Evolutionary conservation across 2,329 filamentous ascomycete species (phyloP), one percentile per base, ranked within the genome.

Genomic region (Endocalyx cinctus): DNA sequence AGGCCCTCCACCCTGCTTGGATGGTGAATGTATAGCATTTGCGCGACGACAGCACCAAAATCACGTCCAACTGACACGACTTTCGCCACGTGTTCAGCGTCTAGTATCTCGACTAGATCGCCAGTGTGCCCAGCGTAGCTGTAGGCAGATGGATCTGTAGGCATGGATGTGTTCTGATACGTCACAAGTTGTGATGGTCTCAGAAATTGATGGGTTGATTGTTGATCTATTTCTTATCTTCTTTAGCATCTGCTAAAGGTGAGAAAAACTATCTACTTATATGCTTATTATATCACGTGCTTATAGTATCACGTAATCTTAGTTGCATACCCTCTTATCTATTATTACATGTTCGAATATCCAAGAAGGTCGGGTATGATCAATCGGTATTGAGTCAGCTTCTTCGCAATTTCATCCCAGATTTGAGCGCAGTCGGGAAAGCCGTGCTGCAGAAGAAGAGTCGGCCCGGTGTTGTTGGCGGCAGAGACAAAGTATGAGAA

Each of bases 11-110:
- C 60, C 10, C 64, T 57, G 3, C 60, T 48, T 0, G 59, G 63
- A 33, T 64, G 46, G 40, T 60, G 62, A 29, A 65, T 56, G 20
- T 23, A 23, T 8, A 69, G 38, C 11, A 66, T 57, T 33, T 62
- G 57, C 1, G 61, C 58, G 10, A 64, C 39, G 6, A 34, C 39
- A 12, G 60, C 59, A 25, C 70, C 70, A 68, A 67, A 73, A 46
- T 74, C 69, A 39, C 72, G 69, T 27, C 68, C 70, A 19, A 71
- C 52, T 4, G 63, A 56, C 34, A 72, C 55, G 18, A 58, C 54
- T 22, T 50, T 49, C 28, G 45, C 26, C 14, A 63, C 39, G 3
- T 49, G 36, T 43, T 69, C 63, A 5, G 47, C 41, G 36, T 63
- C 50, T 10, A 70, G 47, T 5, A 70, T 64, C 14, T 67, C 60